A percentile compares a stretch with the other conserved stretches of the same genome.
phyloP scores from a whole-genome alignment of 1,284 basidiomycete species.

The Microbotryum silenes-acaulis region DNA sequence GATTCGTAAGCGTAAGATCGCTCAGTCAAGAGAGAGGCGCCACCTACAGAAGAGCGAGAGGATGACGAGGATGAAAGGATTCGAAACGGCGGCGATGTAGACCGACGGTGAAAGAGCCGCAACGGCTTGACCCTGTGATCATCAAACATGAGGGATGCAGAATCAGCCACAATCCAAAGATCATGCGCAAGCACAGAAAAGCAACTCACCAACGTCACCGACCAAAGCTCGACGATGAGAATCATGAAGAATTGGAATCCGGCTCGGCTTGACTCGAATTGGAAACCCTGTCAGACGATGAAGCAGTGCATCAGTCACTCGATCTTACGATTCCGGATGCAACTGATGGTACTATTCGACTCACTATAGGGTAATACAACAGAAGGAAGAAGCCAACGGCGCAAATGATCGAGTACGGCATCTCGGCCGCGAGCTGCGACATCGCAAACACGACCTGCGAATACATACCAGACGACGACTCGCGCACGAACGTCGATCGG shows the following conservation, averaged over 20 bases:
- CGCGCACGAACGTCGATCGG: constrained; percentile 59
- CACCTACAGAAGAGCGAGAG: constrained; percentile 28
- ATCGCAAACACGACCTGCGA: constrained; percentile 73
- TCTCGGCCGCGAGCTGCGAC: constrained; percentile 65
- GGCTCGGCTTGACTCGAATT: constrained; percentile 43
- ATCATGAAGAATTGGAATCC: constrained; percentile 67
- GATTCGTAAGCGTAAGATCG: no score
- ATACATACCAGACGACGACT: constrained; percentile 52
- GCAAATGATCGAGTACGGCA: constrained; percentile 64
- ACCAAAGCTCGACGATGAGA: constrained; percentile 54
- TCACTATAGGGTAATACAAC: constrained; percentile 48
- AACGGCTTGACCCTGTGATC: constrained; percentile 60
- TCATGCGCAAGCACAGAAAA: not conserved
- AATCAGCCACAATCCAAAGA: constrained; percentile 49
- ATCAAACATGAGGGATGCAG: constrained; percentile 67
- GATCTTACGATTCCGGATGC: not conserved
- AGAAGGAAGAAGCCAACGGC: constrained; percentile 65
- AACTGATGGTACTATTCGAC: not conserved
- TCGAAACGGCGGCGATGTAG: constrained; percentile 68
- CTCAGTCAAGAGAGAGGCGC: no score
- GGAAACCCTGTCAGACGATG: constrained; percentile 47
- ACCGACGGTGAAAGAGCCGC: constrained; percentile 63
- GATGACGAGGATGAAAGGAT: constrained; percentile 54
- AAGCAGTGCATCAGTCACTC: not conserved
- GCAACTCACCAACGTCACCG: not conserved